A percentile compares a stretch with the other conserved stretches of the same genome.
These are phyloP conservation scores for Irpex sp. DNA, from an alignment of 1,284 basidiomycete genomes.

Conservation along the genomic window DNA sequence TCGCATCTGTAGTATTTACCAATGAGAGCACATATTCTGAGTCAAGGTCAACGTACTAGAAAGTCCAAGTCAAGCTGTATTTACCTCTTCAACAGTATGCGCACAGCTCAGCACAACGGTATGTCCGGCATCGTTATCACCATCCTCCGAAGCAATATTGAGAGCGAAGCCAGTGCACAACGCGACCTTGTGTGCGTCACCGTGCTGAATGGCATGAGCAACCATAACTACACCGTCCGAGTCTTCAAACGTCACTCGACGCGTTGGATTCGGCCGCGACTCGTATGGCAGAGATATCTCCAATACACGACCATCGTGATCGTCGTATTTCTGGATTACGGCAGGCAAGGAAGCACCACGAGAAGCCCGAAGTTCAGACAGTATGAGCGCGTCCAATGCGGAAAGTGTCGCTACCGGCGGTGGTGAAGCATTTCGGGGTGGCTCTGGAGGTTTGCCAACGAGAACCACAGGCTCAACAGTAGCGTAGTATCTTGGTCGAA, in stretches of 20 bases:
- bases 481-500: conserved; percentile 20
- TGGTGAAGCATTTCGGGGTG: conserved; percentile 12
- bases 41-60: not conserved
- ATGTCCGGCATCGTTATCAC: conserved; percentile 24
- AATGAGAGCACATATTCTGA: not conserved
- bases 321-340: conserved; percentile 34
- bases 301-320: conserved; percentile 40
- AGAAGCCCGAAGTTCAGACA: conserved; percentile 19
- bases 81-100: conserved; percentile 65
- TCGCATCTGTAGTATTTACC: conserved; percentile 36
- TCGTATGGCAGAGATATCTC: conserved; percentile 47
- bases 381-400: conserved; percentile 11
- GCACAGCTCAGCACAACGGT: conserved; percentile 57
- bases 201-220: conserved; percentile 52
- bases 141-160: conserved; percentile 25
- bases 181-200: conserved; percentile 44
- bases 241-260: conserved; percentile 28
- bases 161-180: conserved; percentile 65
- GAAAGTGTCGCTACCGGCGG: conserved; percentile 11
- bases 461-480: conserved; percentile 25
- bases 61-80: conserved; percentile 15
- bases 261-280: conserved; percentile 34
- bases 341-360: conserved; percentile 20
- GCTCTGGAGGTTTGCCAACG: conserved; percentile 20
- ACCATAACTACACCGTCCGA: conserved; percentile 47